These are phyloP conservation scores for Cytospora mali DNA, from an alignment of 2,329 filamentous ascomycete species.

Conservation along the genomic window DNA sequence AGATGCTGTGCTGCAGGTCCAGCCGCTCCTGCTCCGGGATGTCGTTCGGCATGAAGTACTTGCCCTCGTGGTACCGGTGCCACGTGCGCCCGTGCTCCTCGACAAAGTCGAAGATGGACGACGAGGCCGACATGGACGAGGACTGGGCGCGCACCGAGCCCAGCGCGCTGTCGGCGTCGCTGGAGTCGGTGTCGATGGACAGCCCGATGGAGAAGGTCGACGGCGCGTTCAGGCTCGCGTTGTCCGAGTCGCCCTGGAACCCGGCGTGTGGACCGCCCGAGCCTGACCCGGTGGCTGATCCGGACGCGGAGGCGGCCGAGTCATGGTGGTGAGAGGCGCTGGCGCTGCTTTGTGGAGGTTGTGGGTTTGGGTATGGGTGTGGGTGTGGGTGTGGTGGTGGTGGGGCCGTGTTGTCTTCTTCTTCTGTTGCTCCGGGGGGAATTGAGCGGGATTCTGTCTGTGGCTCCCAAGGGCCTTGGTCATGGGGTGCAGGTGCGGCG, in stretches of 20 bases:
- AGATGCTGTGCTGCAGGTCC: conserved; percentile 30
- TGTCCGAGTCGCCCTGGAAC: conserved; percentile 16
- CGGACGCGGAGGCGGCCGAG: neutral
- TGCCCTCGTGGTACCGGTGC: conserved; percentile 28
- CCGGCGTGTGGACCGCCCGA: neutral
- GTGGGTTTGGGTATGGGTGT: neutral
- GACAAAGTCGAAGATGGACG: conserved; percentile 27
- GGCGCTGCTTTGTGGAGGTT: neutral
- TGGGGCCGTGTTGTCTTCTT: neutral
- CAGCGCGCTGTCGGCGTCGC: conserved; percentile 26
- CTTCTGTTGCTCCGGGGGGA: neutral
- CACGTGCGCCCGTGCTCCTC: conserved; percentile 27
- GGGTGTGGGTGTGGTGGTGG: neutral
- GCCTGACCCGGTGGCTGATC: neutral
- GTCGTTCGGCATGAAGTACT: conserved; percentile 29
- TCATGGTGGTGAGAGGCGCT: neutral
- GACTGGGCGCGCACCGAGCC: conserved; percentile 24
- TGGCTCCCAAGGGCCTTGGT: neutral
- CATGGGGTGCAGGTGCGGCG: neutral
- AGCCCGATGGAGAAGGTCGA: conserved; percentile 22
- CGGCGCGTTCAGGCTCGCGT: conserved; percentile 17
- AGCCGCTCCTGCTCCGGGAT: conserved; percentile 27
- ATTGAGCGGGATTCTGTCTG: neutral
- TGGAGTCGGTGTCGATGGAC: conserved; percentile 23
- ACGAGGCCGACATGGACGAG: conserved; percentile 23